Percentiles rank a stretch among this genome's conserved stretches.
Evolutionary conservation across 2,329 filamentous ascomycete species (phyloP).

Genomic region (Talaromyces marneffei): DNA sequence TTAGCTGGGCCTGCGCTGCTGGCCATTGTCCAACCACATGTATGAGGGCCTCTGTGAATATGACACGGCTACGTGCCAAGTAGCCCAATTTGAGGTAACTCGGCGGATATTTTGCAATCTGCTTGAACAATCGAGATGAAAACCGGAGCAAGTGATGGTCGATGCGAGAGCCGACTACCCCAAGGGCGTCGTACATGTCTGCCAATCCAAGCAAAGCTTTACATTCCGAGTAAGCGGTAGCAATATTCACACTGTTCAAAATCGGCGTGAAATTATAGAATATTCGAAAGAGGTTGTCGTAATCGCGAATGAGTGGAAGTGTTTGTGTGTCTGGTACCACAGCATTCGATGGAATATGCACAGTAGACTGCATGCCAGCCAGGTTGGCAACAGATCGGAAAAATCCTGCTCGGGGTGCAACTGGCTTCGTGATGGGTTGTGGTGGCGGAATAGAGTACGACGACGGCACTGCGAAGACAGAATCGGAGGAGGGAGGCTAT

Average conservation of each 20-base stretch:
- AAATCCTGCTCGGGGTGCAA: slow-evolving; percentile 61
- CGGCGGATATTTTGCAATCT: slow-evolving; percentile 92
- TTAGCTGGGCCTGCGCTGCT: slow-evolving; percentile 67
- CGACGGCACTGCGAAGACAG: slow-evolving; percentile 50
- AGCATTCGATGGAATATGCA: slow-evolving; percentile 44
- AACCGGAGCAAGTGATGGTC: slow-evolving; percentile 94
- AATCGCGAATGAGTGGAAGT: slow-evolving; percentile 77
- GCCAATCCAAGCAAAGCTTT: slow-evolving; percentile 81
- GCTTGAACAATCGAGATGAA: slow-evolving; percentile 84
- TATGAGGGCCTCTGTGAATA: slow-evolving; percentile 80
- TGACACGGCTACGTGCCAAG: slow-evolving; percentile 73
- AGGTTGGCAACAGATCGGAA: slow-evolving; percentile 86
- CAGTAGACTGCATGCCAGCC: slow-evolving; percentile 49
- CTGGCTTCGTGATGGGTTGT: slow-evolving; percentile 58
- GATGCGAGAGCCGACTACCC: slow-evolving; percentile 80
- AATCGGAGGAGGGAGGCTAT: slow-evolving; percentile 36
- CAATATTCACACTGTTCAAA: slow-evolving; percentile 81
- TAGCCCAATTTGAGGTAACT: slow-evolving; percentile 88
- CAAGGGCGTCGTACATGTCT: slow-evolving; percentile 89
- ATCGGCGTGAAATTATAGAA: slow-evolving; percentile 89
- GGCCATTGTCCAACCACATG: slow-evolving; percentile 97
- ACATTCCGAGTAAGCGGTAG: slow-evolving; percentile 87
- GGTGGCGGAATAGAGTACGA: slow-evolving; percentile 40
- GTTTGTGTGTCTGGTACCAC: slow-evolving; percentile 53
- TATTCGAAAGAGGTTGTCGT: slow-evolving; percentile 90